Percentiles rank a stretch among this genome's conserved stretches.
Evolutionary conservation across 192 early-diverging fungal species (phyloP).

Genomic region (Bifiguratus adelaidae): DNA sequence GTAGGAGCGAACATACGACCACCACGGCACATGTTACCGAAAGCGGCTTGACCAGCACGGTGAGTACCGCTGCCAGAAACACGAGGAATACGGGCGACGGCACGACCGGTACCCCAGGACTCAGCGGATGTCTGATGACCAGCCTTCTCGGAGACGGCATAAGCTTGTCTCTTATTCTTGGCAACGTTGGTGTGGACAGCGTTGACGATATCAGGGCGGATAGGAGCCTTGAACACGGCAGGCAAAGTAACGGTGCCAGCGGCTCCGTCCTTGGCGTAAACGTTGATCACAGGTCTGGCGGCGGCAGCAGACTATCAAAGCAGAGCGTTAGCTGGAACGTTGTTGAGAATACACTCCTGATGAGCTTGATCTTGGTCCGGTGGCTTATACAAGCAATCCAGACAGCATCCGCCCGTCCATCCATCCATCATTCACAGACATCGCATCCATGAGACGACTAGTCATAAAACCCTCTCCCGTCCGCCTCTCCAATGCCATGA

Average conservation of each 20-base stretch:
- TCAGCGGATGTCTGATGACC: constrained; percentile 98
- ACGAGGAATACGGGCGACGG: constrained; percentile 99
- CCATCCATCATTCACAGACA: too few relatives aligned
- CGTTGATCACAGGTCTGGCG: constrained; percentile 83
- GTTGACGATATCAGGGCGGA: constrained; percentile 92
- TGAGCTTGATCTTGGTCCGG: too few relatives aligned
- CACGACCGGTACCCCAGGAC: constrained; percentile 98
- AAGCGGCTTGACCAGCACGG: constrained; percentile 96
- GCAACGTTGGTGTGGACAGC: constrained; percentile 96
- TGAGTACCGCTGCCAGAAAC: constrained; percentile 93
- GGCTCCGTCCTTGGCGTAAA: constrained; percentile 75
- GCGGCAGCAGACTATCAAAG: too few relatives aligned
- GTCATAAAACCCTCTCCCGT: too few relatives aligned
- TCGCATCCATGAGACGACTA: too few relatives aligned
- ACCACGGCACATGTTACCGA: constrained; percentile 99
- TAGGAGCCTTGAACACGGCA: constrained; percentile 91
- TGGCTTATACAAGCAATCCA: too few relatives aligned
- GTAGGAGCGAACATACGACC: constrained; percentile 99
- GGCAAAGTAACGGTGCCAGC: constrained; percentile 75
- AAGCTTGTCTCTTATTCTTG: constrained; percentile 98
- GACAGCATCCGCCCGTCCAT: too few relatives aligned
- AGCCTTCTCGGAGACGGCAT: constrained; percentile 91
- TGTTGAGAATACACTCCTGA: too few relatives aligned
- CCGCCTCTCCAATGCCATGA: too few relatives aligned
- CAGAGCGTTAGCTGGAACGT: too few relatives aligned